A percentile compares a stretch with the other conserved stretches of the same genome.
phyloP scores from a whole-genome alignment of 257 asterid species.

The Marsdenia floribunda region DNA sequence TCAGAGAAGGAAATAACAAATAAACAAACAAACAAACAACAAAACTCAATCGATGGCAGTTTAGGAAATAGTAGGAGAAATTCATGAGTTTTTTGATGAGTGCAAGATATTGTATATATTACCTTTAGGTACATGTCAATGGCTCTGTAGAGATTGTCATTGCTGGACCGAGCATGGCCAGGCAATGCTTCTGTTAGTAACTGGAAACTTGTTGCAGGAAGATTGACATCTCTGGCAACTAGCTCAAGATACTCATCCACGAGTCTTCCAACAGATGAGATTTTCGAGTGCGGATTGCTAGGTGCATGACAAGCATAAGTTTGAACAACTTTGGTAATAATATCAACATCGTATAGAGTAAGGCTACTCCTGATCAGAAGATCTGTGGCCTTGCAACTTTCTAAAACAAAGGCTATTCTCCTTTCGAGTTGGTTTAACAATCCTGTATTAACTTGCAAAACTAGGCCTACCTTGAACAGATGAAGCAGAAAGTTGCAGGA shows the following conservation, averaged over 20 bases:
- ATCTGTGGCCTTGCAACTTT: conserved; percentile 20
- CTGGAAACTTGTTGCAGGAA: conserved; percentile 23
- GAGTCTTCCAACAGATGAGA: conserved; percentile 21
- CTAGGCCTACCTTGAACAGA: conserved; percentile 20
- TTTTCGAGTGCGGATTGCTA: conserved; percentile 10
- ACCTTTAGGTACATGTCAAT: conserved; percentile 32
- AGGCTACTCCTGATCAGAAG: conserved; percentile 27
- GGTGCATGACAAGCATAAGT: conserved; percentile 18
- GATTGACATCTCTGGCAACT: conserved; percentile 18
- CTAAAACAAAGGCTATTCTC: conserved; percentile 24
- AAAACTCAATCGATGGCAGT: no score
- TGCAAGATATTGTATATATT: no score
- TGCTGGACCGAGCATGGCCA: conserved; percentile 16
- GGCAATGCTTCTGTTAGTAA: conserved; percentile 26
- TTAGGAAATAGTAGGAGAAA: no score
- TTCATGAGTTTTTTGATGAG: no score
- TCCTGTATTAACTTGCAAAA: conserved; percentile 21
- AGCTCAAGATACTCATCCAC: conserved; percentile 25
- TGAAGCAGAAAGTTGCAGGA: conserved; percentile 34
- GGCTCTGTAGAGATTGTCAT: conserved; percentile 33
- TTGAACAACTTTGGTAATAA: conserved; percentile 23
- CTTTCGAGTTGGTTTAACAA: conserved; percentile 18
- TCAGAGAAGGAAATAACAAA: background rate
- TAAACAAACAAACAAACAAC: no score
- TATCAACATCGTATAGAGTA: conserved; percentile 19